Conservation (phyloP, 768 basidiomycete species). For the Pleurotus sapidus region DNA sequence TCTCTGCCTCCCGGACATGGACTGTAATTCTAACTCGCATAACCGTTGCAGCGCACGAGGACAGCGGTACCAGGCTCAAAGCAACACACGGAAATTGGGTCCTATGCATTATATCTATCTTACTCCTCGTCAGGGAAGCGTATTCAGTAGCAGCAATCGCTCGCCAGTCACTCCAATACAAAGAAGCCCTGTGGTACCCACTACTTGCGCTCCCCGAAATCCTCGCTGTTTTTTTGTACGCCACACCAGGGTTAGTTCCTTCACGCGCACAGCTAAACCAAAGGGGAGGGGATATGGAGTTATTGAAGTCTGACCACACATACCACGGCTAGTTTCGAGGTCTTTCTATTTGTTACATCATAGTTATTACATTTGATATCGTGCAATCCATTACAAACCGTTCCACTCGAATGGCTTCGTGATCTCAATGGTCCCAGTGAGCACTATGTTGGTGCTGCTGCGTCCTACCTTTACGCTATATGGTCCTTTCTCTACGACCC, state of each 20-base stretch:
- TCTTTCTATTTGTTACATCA: not conserved
- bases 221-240: slow-evolving; percentile 30
- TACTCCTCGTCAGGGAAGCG: slow-evolving; percentile 36
- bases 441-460: slow-evolving; percentile 26
- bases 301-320: not conserved
- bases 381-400: slow-evolving; percentile 22
- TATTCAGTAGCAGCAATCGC: slow-evolving; percentile 31
- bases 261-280: slow-evolving; percentile 21
- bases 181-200: slow-evolving; percentile 41
- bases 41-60: too few species aligned
- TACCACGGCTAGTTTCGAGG: not conserved
- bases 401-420: slow-evolving; percentile 23
- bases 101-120: slow-evolving; percentile 26
- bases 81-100: slow-evolving; percentile 25
- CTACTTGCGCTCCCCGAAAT: slow-evolving; percentile 36
- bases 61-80: too few species aligned
- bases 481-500: slow-evolving; percentile 49
- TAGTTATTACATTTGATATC: not conserved
- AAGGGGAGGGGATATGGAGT: not conserved
- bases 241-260: slow-evolving; percentile 31
- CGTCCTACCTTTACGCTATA: slow-evolving; percentile 49
- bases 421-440: slow-evolving; percentile 21
- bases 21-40: too few species aligned
- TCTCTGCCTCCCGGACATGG: too few species aligned
- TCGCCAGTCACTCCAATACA: slow-evolving; percentile 19